Base-by-base conservation (phyloP, 2,329 filamentous ascomycete species). In the Alternaria ethzedia region DNA sequence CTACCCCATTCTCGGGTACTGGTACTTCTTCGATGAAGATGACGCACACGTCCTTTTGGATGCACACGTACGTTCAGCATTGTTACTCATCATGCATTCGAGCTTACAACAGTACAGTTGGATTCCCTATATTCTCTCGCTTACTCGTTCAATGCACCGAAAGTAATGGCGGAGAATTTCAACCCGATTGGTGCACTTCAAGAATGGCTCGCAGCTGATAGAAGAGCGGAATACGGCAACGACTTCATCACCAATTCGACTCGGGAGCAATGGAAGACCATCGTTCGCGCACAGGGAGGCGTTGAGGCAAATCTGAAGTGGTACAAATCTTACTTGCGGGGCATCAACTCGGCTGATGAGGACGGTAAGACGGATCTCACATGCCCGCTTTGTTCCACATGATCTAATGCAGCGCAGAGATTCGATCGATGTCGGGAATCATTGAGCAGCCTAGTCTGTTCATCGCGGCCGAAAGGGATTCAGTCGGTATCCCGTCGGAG, bases 1-100 rank as follows among this genome's bases (percentile, higher is more conserved):
- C 2, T 49, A 49, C 13, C 23, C 46, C 4, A n/a, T 49, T 26
- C 26, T 49, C 6, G 46, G 46, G 23, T 49, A 49, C 15, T 49
- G 46, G 23, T 49, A 49, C 23, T 25, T 9, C 25, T 25, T 25
- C 7, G 7, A 25, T 8, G 8, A 25, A 25, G 8, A 8, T 9
- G 25, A 17, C 9, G 36, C 36, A 2, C 36, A 41, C 36, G n/a
- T 41, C 0, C 36, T 41, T 1, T 17, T 41, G 36, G 36, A 41
- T 41, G 36, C 36, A 41, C 15, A 41, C 3, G 36, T 41, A 41
- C 0, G 36, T 11, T 17, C 36, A 41, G 11, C 36, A 41, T 17
- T 17, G 3, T 17, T 1, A 17, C 9, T 1, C 0, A 28, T 1
- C 15, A 28, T 5, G 46, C 0, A 5, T 9, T 6, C 8, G 6